Evolutionary conservation across 2,329 filamentous ascomycete genomes (phyloP), one percentile per base, ranked within the genome.

Genomic region (Elsinoe arachidis): DNA sequence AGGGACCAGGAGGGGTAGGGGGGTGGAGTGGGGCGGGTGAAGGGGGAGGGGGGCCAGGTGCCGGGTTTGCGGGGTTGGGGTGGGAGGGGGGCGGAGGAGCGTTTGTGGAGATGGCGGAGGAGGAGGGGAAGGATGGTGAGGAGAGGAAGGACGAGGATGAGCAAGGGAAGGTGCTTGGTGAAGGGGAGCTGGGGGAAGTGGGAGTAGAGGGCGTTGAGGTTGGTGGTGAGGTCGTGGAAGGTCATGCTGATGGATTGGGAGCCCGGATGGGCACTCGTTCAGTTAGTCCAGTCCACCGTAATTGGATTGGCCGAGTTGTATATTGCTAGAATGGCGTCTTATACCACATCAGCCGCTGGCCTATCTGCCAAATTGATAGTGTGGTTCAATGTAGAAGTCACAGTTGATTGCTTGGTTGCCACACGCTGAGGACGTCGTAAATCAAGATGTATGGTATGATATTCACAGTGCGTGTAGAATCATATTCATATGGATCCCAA

Each of bases 1-100:
- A 90, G 68, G 43, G 84, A 82, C 86, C 87, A 91, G 67, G 81
- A 70, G 0, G 81, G 80, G 64, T 87, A 89, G 0, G 87, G 81
- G 0, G 71, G 55, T 3, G 85, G 81, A 0, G 72, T 67, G 1
- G 86, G 85, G 1, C 82, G 74, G 59, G 77, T 76, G 74, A 86
- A 90, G 55, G 72, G 63, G 11, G 75, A 77, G 0, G 82, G 78
- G 3, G 64, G 70, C 83, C 84, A 87, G 72, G 78, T 43, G 37
- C 53, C 53, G 15, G 53, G 53, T 17, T 30, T 37, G 12, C 39
- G 44, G 33, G 19, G 10, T 3, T 37, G 10, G 14, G 15, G n/a
- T n/a, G 55, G 33, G 44, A 21, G 15, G 37, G 12, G 12, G 23
- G 12, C 19, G 26, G 17, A 21, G 34, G 41, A 5, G n/a, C 12